These are phyloP conservation scores for Fistulina hepatica DNA, from an alignment of 1,284 basidiomycete genomes.

Conservation along the genomic window DNA sequence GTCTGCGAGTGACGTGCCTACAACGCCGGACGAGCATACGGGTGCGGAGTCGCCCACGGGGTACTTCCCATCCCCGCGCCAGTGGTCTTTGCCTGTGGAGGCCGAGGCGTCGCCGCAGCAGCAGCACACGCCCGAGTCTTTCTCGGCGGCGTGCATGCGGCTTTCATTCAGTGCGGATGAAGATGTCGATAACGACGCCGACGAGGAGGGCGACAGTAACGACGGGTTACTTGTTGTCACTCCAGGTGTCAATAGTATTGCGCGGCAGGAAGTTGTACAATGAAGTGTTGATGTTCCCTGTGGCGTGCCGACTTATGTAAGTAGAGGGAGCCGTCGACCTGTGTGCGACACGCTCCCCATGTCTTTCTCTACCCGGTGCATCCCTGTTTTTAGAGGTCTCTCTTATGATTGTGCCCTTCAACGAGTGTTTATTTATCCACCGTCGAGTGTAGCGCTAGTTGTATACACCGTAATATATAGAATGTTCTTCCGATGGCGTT, in stretches of 20 bases:
- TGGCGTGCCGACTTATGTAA: too few species aligned
- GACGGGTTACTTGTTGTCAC: conserved; percentile 28
- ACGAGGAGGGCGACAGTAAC: conserved; percentile 18
- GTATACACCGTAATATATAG: too few species aligned
- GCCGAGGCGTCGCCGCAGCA: conserved; percentile 8
- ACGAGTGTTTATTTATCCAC: too few species aligned
- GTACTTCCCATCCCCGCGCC: background rate
- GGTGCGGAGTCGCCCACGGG: conserved; percentile 10
- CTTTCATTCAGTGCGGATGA: conserved; percentile 19
- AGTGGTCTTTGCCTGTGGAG: conserved; percentile 7
- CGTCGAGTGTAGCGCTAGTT: too few species aligned
- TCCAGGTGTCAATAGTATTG: conserved; percentile 28
- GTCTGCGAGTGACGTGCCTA: conserved; percentile 1
- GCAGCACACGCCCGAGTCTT: conserved; percentile 5
- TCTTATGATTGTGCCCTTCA: too few species aligned
- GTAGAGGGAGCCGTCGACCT: too few species aligned
- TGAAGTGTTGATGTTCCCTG: too few species aligned
- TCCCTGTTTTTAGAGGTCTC: too few species aligned
- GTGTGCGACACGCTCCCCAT: too few species aligned
- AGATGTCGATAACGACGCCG: conserved; percentile 15
- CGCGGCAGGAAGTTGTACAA: conserved; percentile 27
- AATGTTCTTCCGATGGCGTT: too few species aligned
- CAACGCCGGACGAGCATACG: conserved; percentile 4
- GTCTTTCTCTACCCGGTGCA: too few species aligned
- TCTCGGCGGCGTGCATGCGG: conserved; percentile 11